Evolutionary conservation across 2,329 filamentous ascomycete species (phyloP).

Genomic region (Colletotrichum orbiculare): DNA sequence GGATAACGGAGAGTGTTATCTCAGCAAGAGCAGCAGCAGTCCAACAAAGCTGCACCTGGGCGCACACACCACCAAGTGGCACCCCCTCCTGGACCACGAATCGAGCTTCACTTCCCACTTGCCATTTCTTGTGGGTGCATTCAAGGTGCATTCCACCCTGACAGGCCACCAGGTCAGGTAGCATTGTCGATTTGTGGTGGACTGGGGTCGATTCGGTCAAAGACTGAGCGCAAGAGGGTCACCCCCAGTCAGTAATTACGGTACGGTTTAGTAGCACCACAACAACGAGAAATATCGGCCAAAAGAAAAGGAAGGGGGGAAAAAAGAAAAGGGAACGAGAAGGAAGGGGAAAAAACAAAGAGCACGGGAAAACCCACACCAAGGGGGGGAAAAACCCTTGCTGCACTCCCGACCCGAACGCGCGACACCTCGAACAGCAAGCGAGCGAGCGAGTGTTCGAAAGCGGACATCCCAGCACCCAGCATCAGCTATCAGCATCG

Average conservation of each 20-base stretch:
- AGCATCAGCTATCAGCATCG: no score
- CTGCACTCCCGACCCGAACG: conserved; percentile 22
- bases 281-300: neutral
- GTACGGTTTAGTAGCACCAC: conserved; percentile 1
- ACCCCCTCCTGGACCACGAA: conserved; percentile 2
- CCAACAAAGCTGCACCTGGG: neutral
- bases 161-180: conserved; percentile 13
- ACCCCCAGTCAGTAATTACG: conserved; percentile 1
- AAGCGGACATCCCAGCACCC: neutral
- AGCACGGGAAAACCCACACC: neutral
- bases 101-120: neutral
- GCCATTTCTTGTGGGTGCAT: no score
- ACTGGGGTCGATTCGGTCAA: conserved; percentile 24
- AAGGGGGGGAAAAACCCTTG: neutral
- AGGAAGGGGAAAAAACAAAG: neutral
- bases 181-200: neutral
- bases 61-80: conserved; percentile 31
- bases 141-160: conserved; percentile 19
- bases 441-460: conserved; percentile 33
- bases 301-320: neutral
- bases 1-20: conserved; percentile 15
- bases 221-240: conserved; percentile 24
- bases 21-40: conserved; percentile 7
- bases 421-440: conserved; percentile 13
- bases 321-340: neutral